Conservation (phyloP, 2,329 filamentous ascomycete species). For the Arthrinium puccinioides region DNA sequence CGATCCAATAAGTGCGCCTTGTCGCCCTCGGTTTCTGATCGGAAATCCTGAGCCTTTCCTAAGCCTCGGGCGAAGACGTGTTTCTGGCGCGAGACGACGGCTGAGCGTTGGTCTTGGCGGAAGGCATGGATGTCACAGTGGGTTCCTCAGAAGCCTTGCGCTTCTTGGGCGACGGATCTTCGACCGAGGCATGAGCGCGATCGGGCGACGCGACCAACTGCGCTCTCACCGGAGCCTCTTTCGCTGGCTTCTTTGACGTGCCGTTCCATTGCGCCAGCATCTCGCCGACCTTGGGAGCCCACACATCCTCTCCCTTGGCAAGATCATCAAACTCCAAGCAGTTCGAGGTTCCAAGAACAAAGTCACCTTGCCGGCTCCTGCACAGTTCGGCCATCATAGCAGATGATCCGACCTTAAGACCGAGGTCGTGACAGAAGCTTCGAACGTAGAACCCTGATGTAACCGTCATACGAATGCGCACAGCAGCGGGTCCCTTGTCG, state of each 20-base stretch:
- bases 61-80: constrained; percentile 2
- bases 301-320: constrained; percentile 67
- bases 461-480: constrained; percentile 80
- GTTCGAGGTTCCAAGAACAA: constrained; percentile 61
- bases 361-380: constrained; percentile 75
- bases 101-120: not conserved
- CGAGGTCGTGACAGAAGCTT: constrained; percentile 87
- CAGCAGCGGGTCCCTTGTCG: constrained; percentile 64
- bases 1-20: no score
- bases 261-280: constrained; percentile 37
- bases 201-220: not conserved
- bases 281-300: constrained; percentile 65
- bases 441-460: constrained; percentile 96
- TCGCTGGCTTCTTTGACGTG: constrained; percentile 4
- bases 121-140: not conserved
- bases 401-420: constrained; percentile 70
- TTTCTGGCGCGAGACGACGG: constrained; percentile 1
- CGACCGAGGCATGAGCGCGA: constrained; percentile 3
- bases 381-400: constrained; percentile 81
- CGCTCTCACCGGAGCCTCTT: constrained; percentile 2
- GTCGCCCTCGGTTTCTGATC: no score
- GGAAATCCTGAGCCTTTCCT: no score
- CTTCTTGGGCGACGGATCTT: constrained; percentile 5
- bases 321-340: constrained; percentile 76
- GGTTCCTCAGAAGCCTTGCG: constrained; percentile 7